Conservation (phyloP, 192 early-diverging fungal genomes). For the Entophlyctis helioformis region DNA sequence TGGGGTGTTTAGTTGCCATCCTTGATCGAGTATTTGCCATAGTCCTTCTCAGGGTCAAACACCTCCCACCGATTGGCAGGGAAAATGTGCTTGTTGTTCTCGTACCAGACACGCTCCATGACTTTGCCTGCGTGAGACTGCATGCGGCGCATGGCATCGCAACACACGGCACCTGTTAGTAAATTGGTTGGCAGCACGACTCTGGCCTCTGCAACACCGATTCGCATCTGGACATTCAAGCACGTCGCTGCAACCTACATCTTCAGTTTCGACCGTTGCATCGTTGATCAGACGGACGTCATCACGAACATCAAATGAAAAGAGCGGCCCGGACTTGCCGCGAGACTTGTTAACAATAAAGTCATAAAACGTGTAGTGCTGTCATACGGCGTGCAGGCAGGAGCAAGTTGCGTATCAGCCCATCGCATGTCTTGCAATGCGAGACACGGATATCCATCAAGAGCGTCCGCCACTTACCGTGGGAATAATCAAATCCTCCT, state of each 20-base stretch:
- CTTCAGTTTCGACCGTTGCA: slow-evolving; percentile 75
- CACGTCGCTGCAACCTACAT: slow-evolving; percentile 41
- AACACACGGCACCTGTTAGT: too few relatives aligned
- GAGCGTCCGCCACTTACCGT: slow-evolving; percentile 40
- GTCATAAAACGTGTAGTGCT: slow-evolving; percentile 68
- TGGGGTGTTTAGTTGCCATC: too few relatives aligned
- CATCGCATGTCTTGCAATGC: not conserved
- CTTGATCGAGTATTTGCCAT: slow-evolving; percentile 53
- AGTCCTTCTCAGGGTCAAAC: slow-evolving; percentile 73
- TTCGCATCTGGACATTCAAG: too few relatives aligned
- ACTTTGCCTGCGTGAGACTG: slow-evolving; percentile 91
- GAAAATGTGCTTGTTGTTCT: slow-evolving; percentile 86
- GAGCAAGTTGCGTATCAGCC: not conserved
- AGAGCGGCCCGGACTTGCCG: slow-evolving; percentile 92
- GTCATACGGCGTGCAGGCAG: not conserved
- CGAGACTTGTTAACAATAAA: slow-evolving; percentile 90
- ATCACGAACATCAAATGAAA: slow-evolving; percentile 88
- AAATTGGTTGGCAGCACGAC: too few relatives aligned
- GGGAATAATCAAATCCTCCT: slow-evolving; percentile 94
- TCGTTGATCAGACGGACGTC: slow-evolving; percentile 79
- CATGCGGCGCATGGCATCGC: not conserved
- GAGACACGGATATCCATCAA: too few relatives aligned
- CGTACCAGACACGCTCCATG: slow-evolving; percentile 54
- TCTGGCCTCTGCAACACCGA: too few relatives aligned
- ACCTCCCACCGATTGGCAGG: slow-evolving; percentile 87